phyloP scores from a whole-genome alignment of 2,329 filamentous ascomycete genomes.

The Pyrenochaeta sp. region DNA sequence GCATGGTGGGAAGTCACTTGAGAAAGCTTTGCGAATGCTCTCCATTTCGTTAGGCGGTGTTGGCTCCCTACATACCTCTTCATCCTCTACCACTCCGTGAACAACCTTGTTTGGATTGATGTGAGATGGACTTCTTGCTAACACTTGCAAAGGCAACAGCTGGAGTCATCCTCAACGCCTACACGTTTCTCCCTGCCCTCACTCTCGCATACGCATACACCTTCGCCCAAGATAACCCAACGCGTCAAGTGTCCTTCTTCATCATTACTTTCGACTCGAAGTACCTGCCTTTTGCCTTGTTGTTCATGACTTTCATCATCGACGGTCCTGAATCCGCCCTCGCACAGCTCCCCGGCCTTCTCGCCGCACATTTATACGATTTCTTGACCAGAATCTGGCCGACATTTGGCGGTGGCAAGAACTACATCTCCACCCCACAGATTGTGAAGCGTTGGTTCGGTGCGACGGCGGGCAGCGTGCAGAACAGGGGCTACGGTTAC shows the following conservation, averaged over 20 bases:
- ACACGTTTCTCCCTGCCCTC: slow-evolving; percentile 66
- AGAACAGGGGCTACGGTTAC: slow-evolving; percentile 69
- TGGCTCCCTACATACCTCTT: slow-evolving; percentile 69
- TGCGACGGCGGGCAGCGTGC: slow-evolving; percentile 53
- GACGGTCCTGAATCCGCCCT: slow-evolving; percentile 65
- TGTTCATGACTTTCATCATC: slow-evolving; percentile 77
- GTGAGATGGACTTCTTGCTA: slow-evolving; percentile 30
- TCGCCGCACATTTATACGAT: slow-evolving; percentile 89
- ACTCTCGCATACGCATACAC: slow-evolving; percentile 85
- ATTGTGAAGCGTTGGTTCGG: slow-evolving; percentile 75
- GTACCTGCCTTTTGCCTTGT: slow-evolving; percentile 80
- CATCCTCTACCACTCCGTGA: slow-evolving; percentile 9
- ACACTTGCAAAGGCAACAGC: slow-evolving; percentile 60
- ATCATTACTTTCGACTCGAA: slow-evolving; percentile 85
- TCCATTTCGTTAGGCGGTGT: slow-evolving; percentile 65
- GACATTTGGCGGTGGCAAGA: slow-evolving; percentile 83
- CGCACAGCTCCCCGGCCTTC: slow-evolving; percentile 76
- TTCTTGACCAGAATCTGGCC: slow-evolving; percentile 91
- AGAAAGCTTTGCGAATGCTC: slow-evolving; percentile 63
- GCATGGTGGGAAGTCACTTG: slow-evolving; percentile 63
- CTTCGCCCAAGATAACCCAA: slow-evolving; percentile 83
- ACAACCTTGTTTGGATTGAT: slow-evolving; percentile 10
- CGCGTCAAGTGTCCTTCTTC: slow-evolving; percentile 78
- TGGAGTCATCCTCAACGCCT: slow-evolving; percentile 60
- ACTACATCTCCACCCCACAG: slow-evolving; percentile 76